Evolutionary conservation across 2,329 filamentous ascomycete species (phyloP).

Genomic region (Furcasterigmium sp.): DNA sequence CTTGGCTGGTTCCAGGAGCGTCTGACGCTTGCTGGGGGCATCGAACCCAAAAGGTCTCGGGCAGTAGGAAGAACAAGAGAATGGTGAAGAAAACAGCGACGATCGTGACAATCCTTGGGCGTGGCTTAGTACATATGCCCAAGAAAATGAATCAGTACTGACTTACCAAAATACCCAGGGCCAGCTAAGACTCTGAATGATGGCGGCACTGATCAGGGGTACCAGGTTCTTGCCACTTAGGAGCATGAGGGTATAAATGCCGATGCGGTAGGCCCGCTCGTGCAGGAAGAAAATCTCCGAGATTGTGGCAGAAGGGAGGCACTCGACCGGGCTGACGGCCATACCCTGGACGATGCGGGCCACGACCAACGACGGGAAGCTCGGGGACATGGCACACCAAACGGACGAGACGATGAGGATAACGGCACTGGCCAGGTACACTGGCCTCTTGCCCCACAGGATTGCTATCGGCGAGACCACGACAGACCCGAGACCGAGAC

Average conservation of each 20-base stretch:
- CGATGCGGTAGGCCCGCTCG: slow-evolving; percentile 86
- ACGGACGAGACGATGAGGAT: slow-evolving; percentile 70
- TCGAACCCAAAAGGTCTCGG: slow-evolving; percentile 94
- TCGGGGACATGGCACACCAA: slow-evolving; percentile 82
- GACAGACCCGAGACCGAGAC: slow-evolving; percentile 78
- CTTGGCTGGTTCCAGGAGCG: neutral
- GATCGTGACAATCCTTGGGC: slow-evolving; percentile 69
- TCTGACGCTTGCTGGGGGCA: slow-evolving; percentile 46
- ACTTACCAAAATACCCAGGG: slow-evolving; percentile 83
- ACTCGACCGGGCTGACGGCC: slow-evolving; percentile 85
- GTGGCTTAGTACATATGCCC: slow-evolving; percentile 13
- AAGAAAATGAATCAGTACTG: no score
- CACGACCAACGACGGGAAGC: slow-evolving; percentile 70
- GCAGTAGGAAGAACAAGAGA: slow-evolving; percentile 83
- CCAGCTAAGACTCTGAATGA: slow-evolving; percentile 77
- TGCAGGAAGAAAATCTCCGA: slow-evolving; percentile 96
- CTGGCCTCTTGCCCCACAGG: slow-evolving; percentile 81
- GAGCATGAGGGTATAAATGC: slow-evolving; percentile 85
- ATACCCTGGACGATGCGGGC: slow-evolving; percentile 85
- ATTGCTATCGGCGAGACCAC: slow-evolving; percentile 88
- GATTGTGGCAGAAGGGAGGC: slow-evolving; percentile 86
- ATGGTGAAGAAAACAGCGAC: slow-evolving; percentile 65
- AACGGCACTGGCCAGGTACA: slow-evolving; percentile 76
- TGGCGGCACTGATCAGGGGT: slow-evolving; percentile 77
- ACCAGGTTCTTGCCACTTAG: slow-evolving; percentile 89